These are phyloP conservation scores for Podospora tetraspora DNA, from an alignment of 495 filamentous ascomycete species.

Conservation along the genomic window DNA sequence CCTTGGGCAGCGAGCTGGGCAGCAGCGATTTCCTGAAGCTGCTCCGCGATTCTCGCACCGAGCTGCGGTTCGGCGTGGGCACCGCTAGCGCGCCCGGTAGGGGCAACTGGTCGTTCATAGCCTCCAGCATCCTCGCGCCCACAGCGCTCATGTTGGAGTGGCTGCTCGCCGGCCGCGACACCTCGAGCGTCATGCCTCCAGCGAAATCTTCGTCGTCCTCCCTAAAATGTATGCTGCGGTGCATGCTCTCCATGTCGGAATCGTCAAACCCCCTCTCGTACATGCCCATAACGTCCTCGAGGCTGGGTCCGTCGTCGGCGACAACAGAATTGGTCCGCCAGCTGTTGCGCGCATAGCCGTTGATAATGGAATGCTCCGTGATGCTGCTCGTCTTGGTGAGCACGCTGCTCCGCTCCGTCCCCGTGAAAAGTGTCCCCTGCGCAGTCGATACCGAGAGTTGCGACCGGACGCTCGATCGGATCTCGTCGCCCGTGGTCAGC, in stretches of 20 bases:
- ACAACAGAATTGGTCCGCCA: conserved; percentile 48
- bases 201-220: conserved; percentile 32
- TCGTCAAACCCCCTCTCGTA: conserved; percentile 81
- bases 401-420: conserved; percentile 79
- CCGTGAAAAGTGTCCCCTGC: conserved; percentile 64
- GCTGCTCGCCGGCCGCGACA: conserved; percentile 25
- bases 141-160: conserved; percentile 34
- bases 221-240: conserved; percentile 27
- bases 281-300: conserved; percentile 92
- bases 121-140: conserved; percentile 38
- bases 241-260: conserved; percentile 36
- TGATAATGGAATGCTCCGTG: conserved; percentile 50
- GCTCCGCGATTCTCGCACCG: conserved; percentile 34
- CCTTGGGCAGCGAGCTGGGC: conserved; percentile 30
- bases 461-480: conserved; percentile 69
- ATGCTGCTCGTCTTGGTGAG: conserved; percentile 73
- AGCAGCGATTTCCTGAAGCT: conserved; percentile 35
- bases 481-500: conserved; percentile 45
- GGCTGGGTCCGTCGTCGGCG: conserved; percentile 68
- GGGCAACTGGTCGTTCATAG: conserved; percentile 39
- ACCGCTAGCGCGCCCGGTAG: conserved; percentile 24
- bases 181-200: conserved; percentile 15
- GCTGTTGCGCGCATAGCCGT: conserved; percentile 43
- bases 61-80: conserved; percentile 11
- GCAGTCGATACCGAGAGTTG: conserved; percentile 61